Conservation (phyloP, 2,329 filamentous ascomycete genomes). For the Fusarium sp. region DNA sequence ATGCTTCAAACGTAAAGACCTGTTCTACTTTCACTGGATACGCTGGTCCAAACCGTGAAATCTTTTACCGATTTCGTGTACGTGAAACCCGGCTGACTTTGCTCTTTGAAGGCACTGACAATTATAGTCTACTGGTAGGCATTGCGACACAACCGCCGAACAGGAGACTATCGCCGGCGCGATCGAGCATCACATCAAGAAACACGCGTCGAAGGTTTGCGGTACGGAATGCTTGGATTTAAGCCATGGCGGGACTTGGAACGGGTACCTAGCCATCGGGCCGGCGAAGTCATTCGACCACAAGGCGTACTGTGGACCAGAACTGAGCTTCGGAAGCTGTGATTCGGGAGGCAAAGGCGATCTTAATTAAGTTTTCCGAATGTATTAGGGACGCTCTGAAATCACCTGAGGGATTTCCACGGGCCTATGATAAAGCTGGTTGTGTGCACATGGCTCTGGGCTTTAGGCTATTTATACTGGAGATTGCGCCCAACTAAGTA, state of each 20-base stretch:
- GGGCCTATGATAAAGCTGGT: no score
- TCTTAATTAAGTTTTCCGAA: background rate
- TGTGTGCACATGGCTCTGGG: no score
- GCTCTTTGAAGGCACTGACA: background rate
- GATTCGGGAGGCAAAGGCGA: background rate
- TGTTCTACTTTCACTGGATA: background rate
- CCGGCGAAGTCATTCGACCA: background rate
- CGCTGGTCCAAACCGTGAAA: background rate
- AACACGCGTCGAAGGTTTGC: accelerated
- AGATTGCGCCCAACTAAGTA: no score
- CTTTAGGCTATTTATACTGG: no score
- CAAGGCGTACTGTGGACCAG: background rate
- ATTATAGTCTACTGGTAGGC: background rate
- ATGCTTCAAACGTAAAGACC: background rate
- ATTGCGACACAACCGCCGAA: background rate
- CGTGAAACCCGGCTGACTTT: background rate
- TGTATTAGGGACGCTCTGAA: no score
- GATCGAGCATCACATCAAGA: background rate
- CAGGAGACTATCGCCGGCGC: background rate
- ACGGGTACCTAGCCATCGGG: background rate
- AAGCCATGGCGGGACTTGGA: background rate
- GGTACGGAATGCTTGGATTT: background rate
- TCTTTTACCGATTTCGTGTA: background rate
- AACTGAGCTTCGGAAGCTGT: background rate
- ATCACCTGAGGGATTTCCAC: no score